A percentile compares a stretch with the other conserved stretches of the same genome.
Evolutionary conservation across 2,329 filamentous ascomycete genomes (phyloP).

Genomic region (Tricladium varicosporioides): DNA sequence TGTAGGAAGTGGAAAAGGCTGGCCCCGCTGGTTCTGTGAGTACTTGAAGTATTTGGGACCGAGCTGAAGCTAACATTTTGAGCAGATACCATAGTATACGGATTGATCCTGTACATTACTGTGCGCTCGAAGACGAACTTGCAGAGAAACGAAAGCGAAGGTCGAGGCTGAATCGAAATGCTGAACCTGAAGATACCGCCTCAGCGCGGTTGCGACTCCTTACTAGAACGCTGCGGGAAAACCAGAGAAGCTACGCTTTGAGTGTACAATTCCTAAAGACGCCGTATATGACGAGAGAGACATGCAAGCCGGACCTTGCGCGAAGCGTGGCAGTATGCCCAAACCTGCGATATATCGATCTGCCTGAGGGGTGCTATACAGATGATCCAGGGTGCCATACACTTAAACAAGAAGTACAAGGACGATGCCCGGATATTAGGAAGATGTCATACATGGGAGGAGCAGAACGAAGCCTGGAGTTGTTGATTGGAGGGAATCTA

Average conservation of each 20-base stretch:
- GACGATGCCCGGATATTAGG: constrained; percentile 76
- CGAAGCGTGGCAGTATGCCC: constrained; percentile 81
- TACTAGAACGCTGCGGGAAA: constrained; percentile 77
- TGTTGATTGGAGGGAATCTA: constrained; percentile 60
- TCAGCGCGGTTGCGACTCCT: constrained; percentile 74
- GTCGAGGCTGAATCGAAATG: constrained; percentile 72
- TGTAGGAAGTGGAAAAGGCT: constrained; percentile 67
- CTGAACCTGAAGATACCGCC: constrained; percentile 76
- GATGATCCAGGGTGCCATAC: constrained; percentile 75
- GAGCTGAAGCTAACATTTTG: constrained; percentile 7
- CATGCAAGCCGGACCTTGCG: constrained; percentile 78
- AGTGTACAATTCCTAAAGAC: constrained; percentile 79
- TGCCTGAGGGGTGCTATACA: constrained; percentile 82
- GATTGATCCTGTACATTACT: constrained; percentile 94
- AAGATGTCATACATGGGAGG: constrained; percentile 86
- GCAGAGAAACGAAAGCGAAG: constrained; percentile 75
- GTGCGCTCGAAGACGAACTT: constrained; percentile 78
- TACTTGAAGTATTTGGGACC: constrained; percentile 21
- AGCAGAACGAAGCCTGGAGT: constrained; percentile 73
- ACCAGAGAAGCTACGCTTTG: constrained; percentile 61
- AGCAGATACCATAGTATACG: constrained; percentile 81
- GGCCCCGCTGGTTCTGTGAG: constrained; percentile 60
- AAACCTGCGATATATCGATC: constrained; percentile 83
- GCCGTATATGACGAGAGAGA: constrained; percentile 89
- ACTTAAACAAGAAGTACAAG: constrained; percentile 80